These are phyloP conservation scores for Prototheca wickerhamii DNA, from an alignment of 163 green algal genomes.

Conservation along the genomic window DNA sequence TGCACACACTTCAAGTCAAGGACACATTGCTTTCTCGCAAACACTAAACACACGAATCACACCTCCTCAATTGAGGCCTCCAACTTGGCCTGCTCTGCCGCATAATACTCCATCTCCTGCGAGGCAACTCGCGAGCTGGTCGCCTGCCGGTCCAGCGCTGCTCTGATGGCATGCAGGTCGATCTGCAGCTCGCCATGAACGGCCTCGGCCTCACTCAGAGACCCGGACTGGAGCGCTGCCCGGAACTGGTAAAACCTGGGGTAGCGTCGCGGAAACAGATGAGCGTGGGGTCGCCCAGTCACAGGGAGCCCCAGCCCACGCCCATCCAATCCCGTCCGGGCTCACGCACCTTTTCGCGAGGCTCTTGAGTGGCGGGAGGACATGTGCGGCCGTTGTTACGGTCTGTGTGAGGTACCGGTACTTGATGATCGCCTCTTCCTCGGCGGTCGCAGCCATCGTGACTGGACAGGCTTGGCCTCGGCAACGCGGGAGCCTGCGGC, in stretches of 20 bases:
- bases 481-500: background rate
- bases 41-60: too few relatives aligned
- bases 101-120: constrained; percentile 16
- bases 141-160: constrained; percentile 1
- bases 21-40: too few relatives aligned
- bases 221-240: background rate
- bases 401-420: constrained; percentile 31
- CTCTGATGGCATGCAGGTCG: constrained; percentile 22
- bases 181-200: constrained; percentile 13
- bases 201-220: background rate
- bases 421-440: constrained; percentile 33
- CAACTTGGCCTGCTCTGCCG: constrained; percentile 18
- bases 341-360: constrained; percentile 16
- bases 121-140: background rate
- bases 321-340: background rate
- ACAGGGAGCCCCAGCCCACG: background rate
- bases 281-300: background rate
- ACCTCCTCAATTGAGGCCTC: constrained; percentile 19
- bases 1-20: too few relatives aligned
- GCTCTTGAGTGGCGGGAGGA: constrained; percentile 26
- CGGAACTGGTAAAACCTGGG: constrained; percentile 24
- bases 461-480: background rate
- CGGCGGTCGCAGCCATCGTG: constrained; percentile 7
- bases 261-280: background rate
- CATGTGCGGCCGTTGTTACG: constrained; percentile 1